Evolutionary conservation across 129 eudicot genomes (phyloP).

Genomic region (Silybum marianum): DNA sequence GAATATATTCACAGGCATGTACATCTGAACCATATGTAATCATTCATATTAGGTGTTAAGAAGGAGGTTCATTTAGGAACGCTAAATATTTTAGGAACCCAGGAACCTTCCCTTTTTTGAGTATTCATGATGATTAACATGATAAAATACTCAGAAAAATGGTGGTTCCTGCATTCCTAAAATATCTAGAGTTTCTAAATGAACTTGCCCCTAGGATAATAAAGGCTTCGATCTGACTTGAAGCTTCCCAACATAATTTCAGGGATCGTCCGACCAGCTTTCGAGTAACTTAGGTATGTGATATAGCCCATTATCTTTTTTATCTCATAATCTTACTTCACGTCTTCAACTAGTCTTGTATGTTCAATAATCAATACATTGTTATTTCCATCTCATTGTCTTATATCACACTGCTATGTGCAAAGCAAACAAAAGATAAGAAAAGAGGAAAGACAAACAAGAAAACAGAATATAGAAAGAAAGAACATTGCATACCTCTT

Average conservation of each 20-base stretch:
- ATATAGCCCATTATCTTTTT: constrained; percentile 11
- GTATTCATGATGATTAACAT: too few species aligned
- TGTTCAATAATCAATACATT: not conserved
- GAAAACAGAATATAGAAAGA: not conserved
- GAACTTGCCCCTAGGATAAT: not conserved
- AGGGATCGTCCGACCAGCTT: constrained; percentile 69
- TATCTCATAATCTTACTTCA: not conserved
- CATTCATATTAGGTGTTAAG: constrained; percentile 1
- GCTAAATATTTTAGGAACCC: too few species aligned
- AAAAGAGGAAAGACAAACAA: not conserved
- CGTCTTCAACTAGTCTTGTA: not conserved
- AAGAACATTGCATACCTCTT: not conserved
- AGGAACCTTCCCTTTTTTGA: too few species aligned
- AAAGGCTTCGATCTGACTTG: constrained; percentile 17
- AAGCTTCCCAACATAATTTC: constrained; percentile 38
- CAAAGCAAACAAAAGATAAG: not conserved
- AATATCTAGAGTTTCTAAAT: too few species aligned
- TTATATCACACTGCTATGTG: not conserved
- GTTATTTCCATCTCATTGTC: not conserved
- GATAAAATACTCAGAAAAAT: too few species aligned
- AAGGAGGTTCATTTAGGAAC: too few species aligned
- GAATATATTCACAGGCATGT: constrained; percentile 84
- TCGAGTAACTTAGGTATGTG: constrained; percentile 46
- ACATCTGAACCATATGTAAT: not conserved
- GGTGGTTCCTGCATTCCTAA: too few species aligned